A percentile compares a stretch with the other conserved stretches of the same genome.
phyloP scores from a whole-genome alignment of 352 stramenopile species.

The Thalassiosira ordinaria region DNA sequence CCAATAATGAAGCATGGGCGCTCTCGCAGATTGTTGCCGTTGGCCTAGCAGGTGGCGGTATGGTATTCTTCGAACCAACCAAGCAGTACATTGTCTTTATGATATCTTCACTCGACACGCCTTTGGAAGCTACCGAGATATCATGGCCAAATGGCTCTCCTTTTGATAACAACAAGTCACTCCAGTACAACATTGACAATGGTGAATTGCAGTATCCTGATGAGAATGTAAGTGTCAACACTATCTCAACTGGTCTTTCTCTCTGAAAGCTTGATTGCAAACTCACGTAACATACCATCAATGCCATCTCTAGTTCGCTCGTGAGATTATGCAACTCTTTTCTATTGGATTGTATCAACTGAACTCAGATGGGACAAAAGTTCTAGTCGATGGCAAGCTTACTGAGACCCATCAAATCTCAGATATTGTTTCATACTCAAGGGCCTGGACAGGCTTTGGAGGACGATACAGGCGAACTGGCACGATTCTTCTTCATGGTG shows the following conservation, averaged over 20 bases:
- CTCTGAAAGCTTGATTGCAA: too few species aligned
- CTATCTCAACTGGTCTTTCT: too few species aligned
- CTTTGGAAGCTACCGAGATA: too few species aligned
- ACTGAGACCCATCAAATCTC: conserved; percentile 66
- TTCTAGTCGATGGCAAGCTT: conserved; percentile 50
- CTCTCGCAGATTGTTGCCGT: conserved; percentile 48
- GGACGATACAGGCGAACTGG: too few species aligned
- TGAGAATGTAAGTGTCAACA: too few species aligned
- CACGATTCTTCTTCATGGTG: conserved; percentile 44
- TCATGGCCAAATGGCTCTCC: conserved; percentile 35
- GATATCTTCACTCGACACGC: too few species aligned
- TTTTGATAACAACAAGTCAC: conserved; percentile 29
- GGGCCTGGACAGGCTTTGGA: conserved; percentile 77
- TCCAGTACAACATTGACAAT: conserved; percentile 33
- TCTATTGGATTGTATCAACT: conserved; percentile 70
- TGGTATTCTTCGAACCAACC: too few species aligned
- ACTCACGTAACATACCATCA: too few species aligned
- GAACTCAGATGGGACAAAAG: conserved; percentile 71
- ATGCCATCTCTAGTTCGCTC: background rate
- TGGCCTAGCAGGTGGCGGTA: too few species aligned
- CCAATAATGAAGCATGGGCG: too few species aligned
- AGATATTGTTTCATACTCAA: conserved; percentile 66
- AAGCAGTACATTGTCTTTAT: too few species aligned
- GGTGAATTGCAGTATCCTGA: conserved; percentile 36
- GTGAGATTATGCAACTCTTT: conserved; percentile 74